Conservation (phyloP, 2,329 filamentous ascomycete species). For the Cladophialophora yegresii region DNA sequence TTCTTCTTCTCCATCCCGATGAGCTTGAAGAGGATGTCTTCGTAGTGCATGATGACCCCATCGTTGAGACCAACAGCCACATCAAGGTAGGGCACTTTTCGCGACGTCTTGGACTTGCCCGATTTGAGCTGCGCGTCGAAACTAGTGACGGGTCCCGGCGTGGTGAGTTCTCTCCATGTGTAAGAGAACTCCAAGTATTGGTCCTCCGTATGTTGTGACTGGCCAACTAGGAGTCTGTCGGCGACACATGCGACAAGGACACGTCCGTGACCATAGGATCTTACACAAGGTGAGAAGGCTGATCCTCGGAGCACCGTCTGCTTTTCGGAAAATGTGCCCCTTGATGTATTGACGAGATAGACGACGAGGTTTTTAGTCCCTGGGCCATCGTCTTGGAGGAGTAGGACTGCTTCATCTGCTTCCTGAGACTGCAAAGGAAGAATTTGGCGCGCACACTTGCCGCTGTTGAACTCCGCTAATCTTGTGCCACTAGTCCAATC, state of each 20-base stretch:
- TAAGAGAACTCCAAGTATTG: constrained; percentile 46
- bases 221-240: constrained; percentile 62
- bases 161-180: constrained; percentile 57
- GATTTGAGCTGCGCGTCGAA: constrained; percentile 53
- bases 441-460: constrained; percentile 18
- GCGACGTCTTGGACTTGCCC: constrained; percentile 35
- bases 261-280: constrained; percentile 37
- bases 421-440: constrained; percentile 20
- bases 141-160: constrained; percentile 65
- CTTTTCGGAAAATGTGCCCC: not conserved
- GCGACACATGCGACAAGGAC: constrained; percentile 45
- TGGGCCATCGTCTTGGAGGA: constrained; percentile 16
- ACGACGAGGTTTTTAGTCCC: constrained; percentile 10
- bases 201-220: constrained; percentile 42
- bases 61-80: constrained; percentile 74
- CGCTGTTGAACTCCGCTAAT: constrained; percentile 12
- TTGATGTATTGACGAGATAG: constrained; percentile 11
- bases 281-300: constrained; percentile 17
- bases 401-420: constrained; percentile 20
- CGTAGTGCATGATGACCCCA: constrained; percentile 79
- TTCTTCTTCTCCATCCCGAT: constrained; percentile 47
- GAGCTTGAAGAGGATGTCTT: constrained; percentile 67
- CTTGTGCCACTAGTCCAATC: constrained; percentile 56
- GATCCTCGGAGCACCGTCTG: constrained; percentile 13
- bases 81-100: constrained; percentile 59